phyloP scores from a whole-genome alignment of 2,329 filamentous ascomycete species.

The Penicillium digitatum region DNA sequence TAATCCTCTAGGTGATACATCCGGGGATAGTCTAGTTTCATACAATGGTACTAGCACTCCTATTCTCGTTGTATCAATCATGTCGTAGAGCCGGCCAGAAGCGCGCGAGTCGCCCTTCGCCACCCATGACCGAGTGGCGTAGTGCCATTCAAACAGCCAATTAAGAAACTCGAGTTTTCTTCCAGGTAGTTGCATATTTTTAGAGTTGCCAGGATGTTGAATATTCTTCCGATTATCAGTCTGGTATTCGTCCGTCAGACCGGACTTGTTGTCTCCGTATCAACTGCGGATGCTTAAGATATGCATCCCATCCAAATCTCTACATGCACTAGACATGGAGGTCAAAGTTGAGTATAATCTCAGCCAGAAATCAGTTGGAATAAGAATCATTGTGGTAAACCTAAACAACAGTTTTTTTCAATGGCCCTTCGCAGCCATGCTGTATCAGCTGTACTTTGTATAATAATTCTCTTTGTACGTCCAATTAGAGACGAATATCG shows the following conservation, averaged over 20 bases:
- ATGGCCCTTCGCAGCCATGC: neutral
- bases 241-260: neutral
- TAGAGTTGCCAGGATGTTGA: neutral
- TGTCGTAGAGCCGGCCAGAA: neutral
- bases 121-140: constrained; percentile 8
- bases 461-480: neutral
- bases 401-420: neutral
- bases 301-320: neutral
- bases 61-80: neutral
- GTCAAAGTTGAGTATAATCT: neutral
- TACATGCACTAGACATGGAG: neutral
- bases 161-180: neutral
- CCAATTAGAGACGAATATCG: neutral
- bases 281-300: neutral
- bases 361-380: neutral
- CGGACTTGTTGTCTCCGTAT: neutral
- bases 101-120: neutral
- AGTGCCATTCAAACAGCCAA: neutral
- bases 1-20: neutral
- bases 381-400: neutral
- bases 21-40: neutral
- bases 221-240: neutral
- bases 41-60: neutral
- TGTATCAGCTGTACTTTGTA: neutral
- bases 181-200: neutral